Evolutionary conservation across 495 filamentous ascomycete species (phyloP), one percentile per base, ranked within the genome.

Genomic region (Lasiosphaeris hirsuta): DNA sequence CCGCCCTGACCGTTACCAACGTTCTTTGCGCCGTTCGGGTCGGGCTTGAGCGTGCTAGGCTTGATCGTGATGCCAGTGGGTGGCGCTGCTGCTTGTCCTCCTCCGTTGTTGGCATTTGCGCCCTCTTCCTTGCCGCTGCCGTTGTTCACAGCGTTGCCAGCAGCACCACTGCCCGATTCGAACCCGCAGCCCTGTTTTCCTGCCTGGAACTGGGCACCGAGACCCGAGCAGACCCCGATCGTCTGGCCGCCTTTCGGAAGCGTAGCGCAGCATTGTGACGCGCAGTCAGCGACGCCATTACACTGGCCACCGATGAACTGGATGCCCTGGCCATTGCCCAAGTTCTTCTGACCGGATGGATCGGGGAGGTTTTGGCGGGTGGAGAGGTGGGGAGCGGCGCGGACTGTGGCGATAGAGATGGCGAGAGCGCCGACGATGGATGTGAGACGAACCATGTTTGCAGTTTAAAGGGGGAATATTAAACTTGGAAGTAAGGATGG

Each of bases 321-420:
- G 5, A 19, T 30, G 7, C 69, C 73, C 9, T 52, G 14, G 49
- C 73, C 75, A 44, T 72, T 70, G 43, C 75, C 75, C 8, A 74
- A 51, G 61, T 77, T 75, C 59, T 72, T 73, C 15, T 56, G 60
- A 35, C 72, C 72, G 15, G 70, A 18, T 3, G 66, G 54, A 17
- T 70, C 68, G 5, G 66, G 66, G 38, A 69, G 47, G 44, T 15
- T 52, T 34, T 69, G 83, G 7, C 70, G 81, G 41, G 72, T 68
- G 2, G 78, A 81, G 38, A 84, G 77, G 35, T 74, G 75, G 35
- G 76, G 78, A 40, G 78, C 76, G 15, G 78, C 78, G n/a, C 83
- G 74, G 69, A 73, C 74, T 35, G 77, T 78, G n/a, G 73, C 82
- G 15, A 82, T 73, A n/a, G 73, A 77, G 35, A 85, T 13, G 41